These are phyloP conservation scores for Nadsonia starkeyi-henricii DNA, from an alignment of 1,139 yeast species.

Conservation along the genomic window DNA sequence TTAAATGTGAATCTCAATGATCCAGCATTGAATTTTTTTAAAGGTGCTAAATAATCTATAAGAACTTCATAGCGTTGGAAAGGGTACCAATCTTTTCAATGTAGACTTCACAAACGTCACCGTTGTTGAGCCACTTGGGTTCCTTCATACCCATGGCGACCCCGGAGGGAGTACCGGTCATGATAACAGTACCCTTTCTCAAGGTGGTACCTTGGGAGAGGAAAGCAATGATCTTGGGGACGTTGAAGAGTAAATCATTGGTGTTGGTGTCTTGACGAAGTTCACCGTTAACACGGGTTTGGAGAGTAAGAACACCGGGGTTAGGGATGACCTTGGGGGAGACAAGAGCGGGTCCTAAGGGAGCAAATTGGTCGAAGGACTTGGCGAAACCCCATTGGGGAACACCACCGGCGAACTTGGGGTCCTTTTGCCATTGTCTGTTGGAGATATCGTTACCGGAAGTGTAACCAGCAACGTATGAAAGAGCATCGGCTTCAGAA, in stretches of 20 bases:
- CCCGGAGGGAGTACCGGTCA: constrained; percentile 43
- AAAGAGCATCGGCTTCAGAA: constrained; percentile 29
- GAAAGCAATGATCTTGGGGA: constrained; percentile 32
- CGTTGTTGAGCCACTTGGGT: constrained; percentile 29
- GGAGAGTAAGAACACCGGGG: constrained; percentile 23
- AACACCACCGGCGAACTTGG: constrained; percentile 24
- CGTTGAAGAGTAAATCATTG: constrained; percentile 35
- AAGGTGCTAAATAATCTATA: too few relatives aligned
- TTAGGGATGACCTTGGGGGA: constrained; percentile 23
- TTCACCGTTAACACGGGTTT: constrained; percentile 31
- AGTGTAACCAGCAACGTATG: constrained; percentile 37
- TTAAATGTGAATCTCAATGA: too few relatives aligned
- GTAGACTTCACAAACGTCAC: constrained; percentile 32
- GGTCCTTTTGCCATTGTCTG: constrained; percentile 36
- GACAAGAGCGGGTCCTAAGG: constrained; percentile 39
- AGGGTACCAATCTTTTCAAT: constrained; percentile 34
- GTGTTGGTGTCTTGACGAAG: constrained; percentile 33
- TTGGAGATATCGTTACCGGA: constrained; percentile 44
- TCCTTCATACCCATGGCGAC: constrained; percentile 35
- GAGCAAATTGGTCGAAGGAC: constrained; percentile 43
- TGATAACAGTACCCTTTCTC: constrained; percentile 35
- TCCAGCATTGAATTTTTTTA: too few relatives aligned
- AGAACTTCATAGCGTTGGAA: constrained; percentile 22
- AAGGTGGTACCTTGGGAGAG: constrained; percentile 39
- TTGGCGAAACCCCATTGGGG: constrained; percentile 40